phyloP scores from a whole-genome alignment of 805 yeast species.

The Ogataea trehaloabstinens region DNA sequence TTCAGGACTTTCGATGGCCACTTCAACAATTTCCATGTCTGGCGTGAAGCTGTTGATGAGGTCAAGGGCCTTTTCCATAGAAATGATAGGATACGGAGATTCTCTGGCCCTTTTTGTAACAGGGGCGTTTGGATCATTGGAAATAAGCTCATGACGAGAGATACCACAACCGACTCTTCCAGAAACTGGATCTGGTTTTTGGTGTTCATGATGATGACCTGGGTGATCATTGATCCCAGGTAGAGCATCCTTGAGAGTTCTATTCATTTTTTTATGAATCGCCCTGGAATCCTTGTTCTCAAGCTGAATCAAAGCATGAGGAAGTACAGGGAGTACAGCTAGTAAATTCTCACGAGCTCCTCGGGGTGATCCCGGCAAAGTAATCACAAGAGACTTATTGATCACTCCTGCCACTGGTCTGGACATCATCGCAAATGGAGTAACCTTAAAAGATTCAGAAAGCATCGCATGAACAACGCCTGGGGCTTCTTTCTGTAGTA shows the following conservation, averaged over 20 bases:
- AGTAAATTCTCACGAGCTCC: constrained; percentile 45
- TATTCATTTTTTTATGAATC: constrained; percentile 34
- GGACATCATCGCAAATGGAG: constrained; percentile 48
- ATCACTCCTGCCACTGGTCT: constrained; percentile 51
- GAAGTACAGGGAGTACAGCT: constrained; percentile 36
- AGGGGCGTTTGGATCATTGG: constrained; percentile 36
- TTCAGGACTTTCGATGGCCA: constrained; percentile 26
- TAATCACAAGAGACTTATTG: constrained; percentile 37
- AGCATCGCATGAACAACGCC: constrained; percentile 51
- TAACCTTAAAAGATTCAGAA: constrained; percentile 38
- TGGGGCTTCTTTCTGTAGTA: constrained; percentile 44
- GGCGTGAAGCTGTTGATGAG: constrained; percentile 36
- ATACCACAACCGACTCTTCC: constrained; percentile 29
- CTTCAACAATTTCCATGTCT: constrained; percentile 19
- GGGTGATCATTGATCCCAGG: constrained; percentile 20
- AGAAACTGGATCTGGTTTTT: constrained; percentile 5
- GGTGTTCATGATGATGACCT: too few species aligned
- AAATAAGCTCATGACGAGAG: constrained; percentile 35
- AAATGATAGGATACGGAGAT: constrained; percentile 49
- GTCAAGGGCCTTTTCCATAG: constrained; percentile 39
- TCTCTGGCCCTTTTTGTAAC: constrained; percentile 42
- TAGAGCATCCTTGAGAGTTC: constrained; percentile 24
- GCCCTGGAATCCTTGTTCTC: constrained; percentile 36
- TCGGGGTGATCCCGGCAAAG: constrained; percentile 53
- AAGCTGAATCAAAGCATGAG: constrained; percentile 43